Evolutionary conservation across 805 yeast genomes (phyloP).

Genomic region (Metschnikowia reukaufii): DNA sequence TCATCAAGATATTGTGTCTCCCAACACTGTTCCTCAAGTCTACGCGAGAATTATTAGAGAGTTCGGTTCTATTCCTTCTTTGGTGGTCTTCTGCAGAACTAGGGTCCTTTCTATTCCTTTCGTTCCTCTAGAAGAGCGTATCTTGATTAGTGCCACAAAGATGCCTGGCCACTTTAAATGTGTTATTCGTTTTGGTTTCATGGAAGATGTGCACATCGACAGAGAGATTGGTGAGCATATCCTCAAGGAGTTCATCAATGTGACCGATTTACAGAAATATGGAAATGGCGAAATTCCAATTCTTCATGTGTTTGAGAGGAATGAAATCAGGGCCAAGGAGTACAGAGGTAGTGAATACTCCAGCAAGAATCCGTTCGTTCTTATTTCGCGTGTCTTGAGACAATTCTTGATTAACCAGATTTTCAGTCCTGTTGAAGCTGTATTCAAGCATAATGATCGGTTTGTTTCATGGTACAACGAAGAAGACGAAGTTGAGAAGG

Average conservation of each 20-base stretch:
- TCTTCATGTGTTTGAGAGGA: constrained; percentile 32
- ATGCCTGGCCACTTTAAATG: constrained; percentile 50
- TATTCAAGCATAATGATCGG: constrained; percentile 24
- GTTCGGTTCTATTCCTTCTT: constrained; percentile 45
- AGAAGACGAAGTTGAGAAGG: constrained; percentile 23
- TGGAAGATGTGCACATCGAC: constrained; percentile 35
- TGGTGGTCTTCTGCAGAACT: constrained; percentile 45
- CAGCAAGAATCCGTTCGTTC: constrained; percentile 20
- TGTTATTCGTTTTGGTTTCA: constrained; percentile 50
- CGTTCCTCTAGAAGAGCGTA: constrained; percentile 39
- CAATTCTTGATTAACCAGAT: constrained; percentile 25
- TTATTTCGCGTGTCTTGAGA: constrained; percentile 17
- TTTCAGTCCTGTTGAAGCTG: constrained; percentile 28
- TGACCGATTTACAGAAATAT: constrained; percentile 10
- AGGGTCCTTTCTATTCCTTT: constrained; percentile 45
- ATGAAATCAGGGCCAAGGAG: constrained; percentile 27
- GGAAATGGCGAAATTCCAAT: constrained; percentile 21
- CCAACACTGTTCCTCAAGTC: constrained; percentile 47
- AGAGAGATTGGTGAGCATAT: constrained; percentile 22
- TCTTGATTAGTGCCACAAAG: constrained; percentile 40
- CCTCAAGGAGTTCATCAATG: constrained; percentile 23
- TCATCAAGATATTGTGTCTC: constrained; percentile 37
- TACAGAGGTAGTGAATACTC: constrained; percentile 16
- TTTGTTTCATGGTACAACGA: constrained; percentile 19
- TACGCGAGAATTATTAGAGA: constrained; percentile 38